phyloP scores from a whole-genome alignment of 805 yeast genomes.

The Metschnikowia lunata region DNA sequence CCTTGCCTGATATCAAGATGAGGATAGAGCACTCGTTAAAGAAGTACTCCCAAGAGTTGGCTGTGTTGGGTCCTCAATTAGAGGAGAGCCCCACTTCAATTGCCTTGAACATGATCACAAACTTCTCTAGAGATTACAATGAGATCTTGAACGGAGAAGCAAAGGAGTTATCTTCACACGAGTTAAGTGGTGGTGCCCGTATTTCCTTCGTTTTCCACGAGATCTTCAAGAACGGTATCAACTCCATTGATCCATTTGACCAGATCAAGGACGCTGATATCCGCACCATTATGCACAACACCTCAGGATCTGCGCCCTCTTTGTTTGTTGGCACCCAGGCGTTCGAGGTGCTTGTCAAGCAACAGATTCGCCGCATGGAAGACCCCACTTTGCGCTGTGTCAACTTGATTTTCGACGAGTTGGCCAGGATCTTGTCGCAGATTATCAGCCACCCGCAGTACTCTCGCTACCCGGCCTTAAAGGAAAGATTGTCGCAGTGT shows the following conservation, averaged over 20 bases:
- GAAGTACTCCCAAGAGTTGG: constrained; percentile 77
- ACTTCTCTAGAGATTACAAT: constrained; percentile 84
- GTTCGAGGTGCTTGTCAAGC: constrained; percentile 87
- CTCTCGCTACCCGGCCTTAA: constrained; percentile 84
- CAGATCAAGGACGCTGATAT: constrained; percentile 94
- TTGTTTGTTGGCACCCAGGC: constrained; percentile 96
- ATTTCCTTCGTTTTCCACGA: constrained; percentile 96
- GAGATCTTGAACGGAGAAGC: constrained; percentile 92
- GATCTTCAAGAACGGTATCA: constrained; percentile 86
- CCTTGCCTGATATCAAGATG: constrained; percentile 83
- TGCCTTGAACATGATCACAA: constrained; percentile 86
- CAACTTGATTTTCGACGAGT: constrained; percentile 86
- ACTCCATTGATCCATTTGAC: constrained; percentile 92
- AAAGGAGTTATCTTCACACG: constrained; percentile 81
- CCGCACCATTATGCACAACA: constrained; percentile 93
- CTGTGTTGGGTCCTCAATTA: constrained; percentile 78
- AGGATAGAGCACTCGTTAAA: constrained; percentile 76
- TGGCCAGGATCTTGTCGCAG: constrained; percentile 84
- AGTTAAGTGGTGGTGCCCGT: constrained; percentile 97
- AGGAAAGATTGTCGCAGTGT: constrained; percentile 77
- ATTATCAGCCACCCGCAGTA: constrained; percentile 77
- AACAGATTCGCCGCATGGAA: constrained; percentile 76
- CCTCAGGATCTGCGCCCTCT: constrained; percentile 94
- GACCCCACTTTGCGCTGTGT: constrained; percentile 90
- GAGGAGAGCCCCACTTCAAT: constrained; percentile 86